Evolutionary conservation across 1,284 basidiomycete genomes (phyloP).

Genomic region (Takashimella tepidaria): DNA sequence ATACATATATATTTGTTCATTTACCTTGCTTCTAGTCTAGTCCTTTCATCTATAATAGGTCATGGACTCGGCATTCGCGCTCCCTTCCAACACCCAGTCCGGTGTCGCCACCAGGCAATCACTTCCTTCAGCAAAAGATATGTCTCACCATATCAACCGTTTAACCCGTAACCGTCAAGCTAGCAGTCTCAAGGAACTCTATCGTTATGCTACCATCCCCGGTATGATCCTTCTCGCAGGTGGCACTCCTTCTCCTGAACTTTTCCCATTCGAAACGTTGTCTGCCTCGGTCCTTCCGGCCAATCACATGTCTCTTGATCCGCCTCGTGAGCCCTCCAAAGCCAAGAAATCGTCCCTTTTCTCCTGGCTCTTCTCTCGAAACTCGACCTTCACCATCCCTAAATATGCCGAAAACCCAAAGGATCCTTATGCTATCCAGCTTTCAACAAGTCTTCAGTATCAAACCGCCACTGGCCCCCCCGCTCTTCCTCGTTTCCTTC

Average conservation of each 20-base stretch:
- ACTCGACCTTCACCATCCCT: conserved; percentile 54
- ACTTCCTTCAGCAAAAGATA: conserved; percentile 52
- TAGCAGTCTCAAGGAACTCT: conserved; percentile 59
- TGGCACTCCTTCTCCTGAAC: conserved; percentile 47
- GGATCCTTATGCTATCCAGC: conserved; percentile 53
- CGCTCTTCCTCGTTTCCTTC: conserved; percentile 42
- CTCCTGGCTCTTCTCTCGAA: conserved; percentile 58
- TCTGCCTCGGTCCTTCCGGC: conserved; percentile 36
- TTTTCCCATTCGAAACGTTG: conserved; percentile 49
- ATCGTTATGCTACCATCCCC: conserved; percentile 34
- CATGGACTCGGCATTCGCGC: conserved; percentile 34
- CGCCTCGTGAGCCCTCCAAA: conserved; percentile 50
- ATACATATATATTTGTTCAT: too few relatives aligned
- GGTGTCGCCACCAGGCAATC: conserved; percentile 4
- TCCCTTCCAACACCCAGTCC: conserved; percentile 10
- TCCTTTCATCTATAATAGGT: too few relatives aligned
- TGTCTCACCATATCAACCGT: conserved; percentile 58
- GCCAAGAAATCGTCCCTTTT: conserved; percentile 51
- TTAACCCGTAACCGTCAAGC: conserved; percentile 54
- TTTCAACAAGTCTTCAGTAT: conserved; percentile 69
- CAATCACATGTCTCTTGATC: conserved; percentile 49
- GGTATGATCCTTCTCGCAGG: conserved; percentile 28
- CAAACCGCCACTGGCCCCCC: conserved; percentile 49
- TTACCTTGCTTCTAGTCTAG: too few relatives aligned
- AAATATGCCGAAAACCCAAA: conserved; percentile 50